Evolutionary conservation across 345 rosid species (phyloP).

Genomic region (Camelina sativa): DNA sequence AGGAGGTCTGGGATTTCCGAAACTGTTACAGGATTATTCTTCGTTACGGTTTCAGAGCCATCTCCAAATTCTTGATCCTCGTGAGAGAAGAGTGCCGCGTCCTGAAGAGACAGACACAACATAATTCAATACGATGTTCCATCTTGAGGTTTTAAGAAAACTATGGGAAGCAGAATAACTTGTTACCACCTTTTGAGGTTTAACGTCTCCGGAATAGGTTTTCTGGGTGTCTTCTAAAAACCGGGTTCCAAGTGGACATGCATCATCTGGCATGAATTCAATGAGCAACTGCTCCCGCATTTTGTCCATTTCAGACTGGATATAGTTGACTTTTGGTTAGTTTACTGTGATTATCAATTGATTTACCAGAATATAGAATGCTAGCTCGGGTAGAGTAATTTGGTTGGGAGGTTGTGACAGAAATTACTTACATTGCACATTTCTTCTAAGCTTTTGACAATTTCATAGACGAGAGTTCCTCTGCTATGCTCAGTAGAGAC

Average conservation of each 20-base stretch:
- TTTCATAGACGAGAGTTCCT: slow-evolving; percentile 68
- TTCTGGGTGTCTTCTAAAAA: slow-evolving; percentile 54
- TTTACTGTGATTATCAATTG: slow-evolving; percentile 9
- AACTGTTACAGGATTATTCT: slow-evolving; percentile 44
- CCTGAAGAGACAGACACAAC: slow-evolving; percentile 45
- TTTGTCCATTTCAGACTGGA: slow-evolving; percentile 63
- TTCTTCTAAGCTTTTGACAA: slow-evolving; percentile 67
- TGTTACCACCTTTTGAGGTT: slow-evolving; percentile 50
- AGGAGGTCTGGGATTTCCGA: slow-evolving; percentile 51
- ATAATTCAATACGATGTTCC: slow-evolving; percentile 15
- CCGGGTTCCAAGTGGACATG: slow-evolving; percentile 74
- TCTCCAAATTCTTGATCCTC: slow-evolving; percentile 71
- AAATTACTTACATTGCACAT: slow-evolving; percentile 60
- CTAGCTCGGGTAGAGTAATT: not conserved
- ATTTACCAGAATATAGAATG: slow-evolving; percentile 2
- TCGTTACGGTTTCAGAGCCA: slow-evolving; percentile 49
- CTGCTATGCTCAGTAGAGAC: slow-evolving; percentile 61
- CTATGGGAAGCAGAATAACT: slow-evolving; percentile 21
- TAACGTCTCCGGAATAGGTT: slow-evolving; percentile 44
- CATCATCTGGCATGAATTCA: slow-evolving; percentile 88
- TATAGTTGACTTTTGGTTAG: slow-evolving; percentile 35
- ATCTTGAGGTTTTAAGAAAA: slow-evolving; percentile 26
- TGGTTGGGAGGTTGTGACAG: slow-evolving; percentile 21
- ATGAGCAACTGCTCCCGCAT: slow-evolving; percentile 61
- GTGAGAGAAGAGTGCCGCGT: slow-evolving; percentile 42